Conservation (phyloP, 495 filamentous ascomycete species). For the Bacidia gigantensis region DNA sequence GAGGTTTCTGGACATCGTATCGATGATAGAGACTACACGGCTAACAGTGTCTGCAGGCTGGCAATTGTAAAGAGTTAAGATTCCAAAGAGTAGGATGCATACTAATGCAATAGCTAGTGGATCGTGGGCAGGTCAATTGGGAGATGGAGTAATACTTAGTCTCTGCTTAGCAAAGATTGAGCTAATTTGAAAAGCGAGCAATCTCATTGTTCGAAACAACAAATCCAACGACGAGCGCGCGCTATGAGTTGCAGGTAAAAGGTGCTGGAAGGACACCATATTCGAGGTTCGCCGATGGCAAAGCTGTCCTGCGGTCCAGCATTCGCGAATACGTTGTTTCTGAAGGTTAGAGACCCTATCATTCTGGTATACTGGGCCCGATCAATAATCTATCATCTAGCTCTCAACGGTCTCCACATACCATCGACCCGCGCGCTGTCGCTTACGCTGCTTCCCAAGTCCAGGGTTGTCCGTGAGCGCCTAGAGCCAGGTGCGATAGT, state of each 20-base stretch:
- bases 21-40: not conserved
- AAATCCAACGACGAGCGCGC: conserved; percentile 52
- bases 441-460: conserved; percentile 58
- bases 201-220: conserved; percentile 87
- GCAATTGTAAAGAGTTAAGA: conserved; percentile 35
- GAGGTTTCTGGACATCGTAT: conserved; percentile 35
- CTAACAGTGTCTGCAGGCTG: conserved; percentile 28
- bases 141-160: conserved; percentile 49
- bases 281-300: conserved; percentile 93
- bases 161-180: not conserved
- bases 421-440: conserved; percentile 78
- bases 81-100: not conserved
- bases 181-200: conserved; percentile 36
- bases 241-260: conserved; percentile 89
- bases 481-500: conserved; percentile 93
- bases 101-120: conserved; percentile 31
- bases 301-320: conserved; percentile 78
- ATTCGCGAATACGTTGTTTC: conserved; percentile 90
- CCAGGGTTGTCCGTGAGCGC: conserved; percentile 61
- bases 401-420: conserved; percentile 67
- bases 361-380: conserved; percentile 22
- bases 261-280: conserved; percentile 89
- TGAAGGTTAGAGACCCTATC: conserved; percentile 34
- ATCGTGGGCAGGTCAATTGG: conserved; percentile 88
- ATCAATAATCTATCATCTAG: conserved; percentile 16